Base-by-base conservation (phyloP, 2,329 filamentous ascomycete genomes). In the Fonsecaea monophora region DNA sequence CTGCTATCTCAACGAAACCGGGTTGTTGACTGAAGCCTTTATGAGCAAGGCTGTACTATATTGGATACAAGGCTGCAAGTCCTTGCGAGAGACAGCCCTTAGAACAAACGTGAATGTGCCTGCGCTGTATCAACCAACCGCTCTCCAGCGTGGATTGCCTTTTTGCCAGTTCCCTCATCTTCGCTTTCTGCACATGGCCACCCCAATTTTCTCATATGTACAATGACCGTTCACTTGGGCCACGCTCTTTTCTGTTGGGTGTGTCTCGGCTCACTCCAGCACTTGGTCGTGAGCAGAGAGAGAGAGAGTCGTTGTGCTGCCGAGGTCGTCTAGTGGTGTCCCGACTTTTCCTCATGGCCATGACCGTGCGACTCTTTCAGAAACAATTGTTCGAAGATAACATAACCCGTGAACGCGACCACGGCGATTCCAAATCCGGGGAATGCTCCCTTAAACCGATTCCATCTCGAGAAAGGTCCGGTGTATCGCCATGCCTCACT, bases 401-500 rank as follows among this genome's bases (percentile, higher is more conserved):
- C 92, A 83, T 99, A 99, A 70, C 84, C 89, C 58, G 90, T 88
- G 79, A 99, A 99, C 54, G 94, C 94, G 67, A 95, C 94, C 4
- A 91, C 91, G 37, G 93, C 95, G 74, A 94, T 96, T 71, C 95
- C 95, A 74, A 99, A 85, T 68, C 95, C 95, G 42, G 95, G 95
- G 78, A 99, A 92, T 71, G 88, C 84, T 75, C 86, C 84, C 83
- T 90, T 93, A 84, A 97, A 95, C 74, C 95, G 90, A 83, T 97
- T 96, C 82, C 85, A 91, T 74, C 94, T 88, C 72, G 89, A 90
- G 84, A 97, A 98, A 62, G 87, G 89, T 70, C 94, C 95, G 40
- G 86, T 89, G 84, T 97, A 97, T 81, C 95, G 87, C 95, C 95
- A 99, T 77, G 91, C 87, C 84, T 99, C 95, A 77, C 95, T 99